Conservation (phyloP, 352 stramenopile genomes). For the Pythium dissimile region DNA sequence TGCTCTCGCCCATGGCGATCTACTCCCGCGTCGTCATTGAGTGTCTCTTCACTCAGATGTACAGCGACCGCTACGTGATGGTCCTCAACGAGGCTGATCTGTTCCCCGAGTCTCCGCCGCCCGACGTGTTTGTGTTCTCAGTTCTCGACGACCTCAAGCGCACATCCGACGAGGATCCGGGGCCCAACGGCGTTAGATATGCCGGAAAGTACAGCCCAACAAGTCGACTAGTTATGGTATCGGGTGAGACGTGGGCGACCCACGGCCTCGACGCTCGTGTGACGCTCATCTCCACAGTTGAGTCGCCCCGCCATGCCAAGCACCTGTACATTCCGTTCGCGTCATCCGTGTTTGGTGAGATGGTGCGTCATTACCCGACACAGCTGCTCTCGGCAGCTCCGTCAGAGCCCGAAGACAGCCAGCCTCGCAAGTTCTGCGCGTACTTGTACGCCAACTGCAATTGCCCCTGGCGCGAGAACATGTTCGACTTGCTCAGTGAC, state of each 20-base stretch:
- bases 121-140: slow-evolving; percentile 38
- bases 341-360: slow-evolving; percentile 40
- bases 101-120: not conserved
- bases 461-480: slow-evolving; percentile 37
- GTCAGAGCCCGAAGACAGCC: not conserved
- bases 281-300: slow-evolving; percentile 1
- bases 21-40: slow-evolving; percentile 20
- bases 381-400: slow-evolving; percentile 19
- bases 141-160: slow-evolving; percentile 11
- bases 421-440: slow-evolving; percentile 39
- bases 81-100: slow-evolving; percentile 23
- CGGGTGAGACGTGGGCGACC: not conserved
- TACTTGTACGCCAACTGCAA: slow-evolving; percentile 52
- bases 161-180: not conserved
- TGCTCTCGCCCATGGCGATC: not conserved
- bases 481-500: slow-evolving; percentile 42
- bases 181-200: not conserved
- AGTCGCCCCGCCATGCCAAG: not conserved
- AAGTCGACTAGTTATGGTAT: slow-evolving; percentile 6
- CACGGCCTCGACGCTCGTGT: not conserved
- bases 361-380: slow-evolving; percentile 17
- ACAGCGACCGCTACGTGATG: slow-evolving; percentile 19
- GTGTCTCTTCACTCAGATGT: slow-evolving; percentile 30
- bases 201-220: not conserved
- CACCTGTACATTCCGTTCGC: slow-evolving; percentile 22